phyloP scores from a whole-genome alignment of 768 basidiomycete genomes.

The Pulveroboletus ravenelii region DNA sequence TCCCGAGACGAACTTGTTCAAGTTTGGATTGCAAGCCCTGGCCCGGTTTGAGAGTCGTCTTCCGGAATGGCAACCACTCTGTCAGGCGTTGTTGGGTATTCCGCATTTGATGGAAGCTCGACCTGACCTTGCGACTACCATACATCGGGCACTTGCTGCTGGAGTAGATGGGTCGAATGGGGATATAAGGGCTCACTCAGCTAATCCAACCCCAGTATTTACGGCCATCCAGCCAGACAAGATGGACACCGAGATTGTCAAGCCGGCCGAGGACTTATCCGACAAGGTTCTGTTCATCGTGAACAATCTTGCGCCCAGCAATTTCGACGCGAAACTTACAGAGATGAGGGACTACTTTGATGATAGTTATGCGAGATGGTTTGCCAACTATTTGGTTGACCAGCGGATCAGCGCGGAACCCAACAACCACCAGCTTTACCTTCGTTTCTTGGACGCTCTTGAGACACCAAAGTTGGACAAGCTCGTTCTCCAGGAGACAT shows the following conservation, averaged over 20 bases:
- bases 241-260: slow-evolving; percentile 54
- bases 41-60: slow-evolving; percentile 82
- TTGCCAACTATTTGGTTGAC: slow-evolving; percentile 95
- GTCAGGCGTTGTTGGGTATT: slow-evolving; percentile 82
- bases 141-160: slow-evolving; percentile 65
- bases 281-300: slow-evolving; percentile 97
- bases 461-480: slow-evolving; percentile 61
- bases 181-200: slow-evolving; percentile 35
- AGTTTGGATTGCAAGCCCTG: slow-evolving; percentile 91
- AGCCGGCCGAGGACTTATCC: slow-evolving; percentile 81
- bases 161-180: slow-evolving; percentile 41
- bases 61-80: slow-evolving; percentile 88
- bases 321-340: slow-evolving; percentile 80
- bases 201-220: slow-evolving; percentile 58
- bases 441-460: slow-evolving; percentile 86
- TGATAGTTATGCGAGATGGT: slow-evolving; percentile 86
- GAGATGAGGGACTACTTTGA: slow-evolving; percentile 87
- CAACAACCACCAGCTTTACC: slow-evolving; percentile 94
- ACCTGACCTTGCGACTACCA: slow-evolving; percentile 70
- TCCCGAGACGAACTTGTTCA: slow-evolving; percentile 89
- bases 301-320: slow-evolving; percentile 93
- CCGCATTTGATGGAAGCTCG: slow-evolving; percentile 81
- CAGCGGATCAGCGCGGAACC: slow-evolving; percentile 94
- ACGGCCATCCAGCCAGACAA: slow-evolving; percentile 71
- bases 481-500: slow-evolving; percentile 90